Evolutionary conservation across 2,329 filamentous ascomycete genomes (phyloP).

Genomic region (Rutstroemia sp.): DNA sequence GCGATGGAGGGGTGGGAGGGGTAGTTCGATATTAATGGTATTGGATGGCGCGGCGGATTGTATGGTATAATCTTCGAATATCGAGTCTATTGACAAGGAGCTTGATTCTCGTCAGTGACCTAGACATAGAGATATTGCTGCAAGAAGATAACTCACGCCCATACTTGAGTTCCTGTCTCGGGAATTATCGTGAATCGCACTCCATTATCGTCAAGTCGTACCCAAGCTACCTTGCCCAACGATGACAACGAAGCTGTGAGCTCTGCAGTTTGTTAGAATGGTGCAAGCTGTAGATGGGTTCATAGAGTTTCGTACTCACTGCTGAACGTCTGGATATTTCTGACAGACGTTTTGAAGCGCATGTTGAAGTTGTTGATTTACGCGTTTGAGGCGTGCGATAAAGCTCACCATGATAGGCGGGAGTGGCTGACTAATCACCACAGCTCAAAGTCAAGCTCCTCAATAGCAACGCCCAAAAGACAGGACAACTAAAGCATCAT

Average conservation of each 20-base stretch:
- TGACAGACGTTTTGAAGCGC: slow-evolving; percentile 59
- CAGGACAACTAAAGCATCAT: too few relatives aligned
- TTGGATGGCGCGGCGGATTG: slow-evolving; percentile 77
- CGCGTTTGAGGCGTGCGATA: background rate
- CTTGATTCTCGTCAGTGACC: slow-evolving; percentile 32
- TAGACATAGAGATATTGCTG: slow-evolving; percentile 7
- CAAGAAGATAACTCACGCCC: slow-evolving; percentile 60
- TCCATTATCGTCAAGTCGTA: slow-evolving; percentile 73
- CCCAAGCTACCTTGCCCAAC: slow-evolving; percentile 37
- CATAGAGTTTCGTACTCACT: slow-evolving; percentile 36
- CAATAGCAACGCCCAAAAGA: too few relatives aligned
- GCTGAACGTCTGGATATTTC: slow-evolving; percentile 59
- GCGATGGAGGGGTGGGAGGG: slow-evolving; percentile 77
- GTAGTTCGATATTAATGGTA: slow-evolving; percentile 93
- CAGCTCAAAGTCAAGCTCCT: background rate
- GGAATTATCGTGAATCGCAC: slow-evolving; percentile 94
- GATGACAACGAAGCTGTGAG: slow-evolving; percentile 57
- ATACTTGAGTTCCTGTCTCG: slow-evolving; percentile 90
- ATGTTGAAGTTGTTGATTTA: slow-evolving; percentile 34
- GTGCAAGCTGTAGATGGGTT: background rate
- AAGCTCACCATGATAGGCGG: background rate
- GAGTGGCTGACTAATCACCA: slow-evolving; percentile 2
- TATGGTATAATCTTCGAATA: slow-evolving; percentile 80
- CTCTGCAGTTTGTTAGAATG: slow-evolving; percentile 36
- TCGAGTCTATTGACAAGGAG: slow-evolving; percentile 63